Evolutionary conservation across 768 basidiomycete genomes (phyloP), one percentile per base, ranked within the genome.

Genomic region (Sistotremastrum suecicum): DNA sequence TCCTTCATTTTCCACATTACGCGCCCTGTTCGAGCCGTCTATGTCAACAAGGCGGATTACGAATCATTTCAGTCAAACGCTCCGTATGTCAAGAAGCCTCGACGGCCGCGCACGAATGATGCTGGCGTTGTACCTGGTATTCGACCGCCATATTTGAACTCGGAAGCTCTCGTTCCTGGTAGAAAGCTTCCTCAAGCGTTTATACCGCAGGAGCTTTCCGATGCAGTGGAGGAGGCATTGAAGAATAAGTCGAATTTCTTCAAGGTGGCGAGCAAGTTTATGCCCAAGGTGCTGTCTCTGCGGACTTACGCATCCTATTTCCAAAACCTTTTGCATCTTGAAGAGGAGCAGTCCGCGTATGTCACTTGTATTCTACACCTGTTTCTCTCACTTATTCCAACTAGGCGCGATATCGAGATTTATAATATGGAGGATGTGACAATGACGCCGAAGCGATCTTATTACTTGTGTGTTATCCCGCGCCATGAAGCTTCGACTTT

Each of bases 271-370:
- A 11, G 47, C 35, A 48, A 32, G 4, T 47, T 66, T 39, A 50
- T 81, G 7, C 76, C 77, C 0, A 11, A 12, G 1, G 42, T 39
- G 0, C 50, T 79, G 9, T 56, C 66, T 39, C 57, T 52, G 28
- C 54, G 54, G 2, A 65, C 68, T 0, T 75, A 78, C 50, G 60
- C 61, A 0, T 58, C 65, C 0, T 60, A 65, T 42, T 78, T 75
- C 60, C 71, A 73, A 53, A 54, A 61, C 12, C 55, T 81, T 3
- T 52, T 80, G 0, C 78, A 76, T 75, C 61, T 69, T 1, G 76
- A 80, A 51, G 78, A 66, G 71, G 47, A 60, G 50, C 43, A 65
- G 64, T 35, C 66, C 66, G 54, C 64, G 67, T 71, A 66, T 52
- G 37, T 63, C 56, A n/a, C 43, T 46, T 51, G 4, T 1, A 34